These are phyloP conservation scores for Senecio squalidus DNA, from an alignment of 140 eudicot genomes.

Conservation along the genomic window DNA sequence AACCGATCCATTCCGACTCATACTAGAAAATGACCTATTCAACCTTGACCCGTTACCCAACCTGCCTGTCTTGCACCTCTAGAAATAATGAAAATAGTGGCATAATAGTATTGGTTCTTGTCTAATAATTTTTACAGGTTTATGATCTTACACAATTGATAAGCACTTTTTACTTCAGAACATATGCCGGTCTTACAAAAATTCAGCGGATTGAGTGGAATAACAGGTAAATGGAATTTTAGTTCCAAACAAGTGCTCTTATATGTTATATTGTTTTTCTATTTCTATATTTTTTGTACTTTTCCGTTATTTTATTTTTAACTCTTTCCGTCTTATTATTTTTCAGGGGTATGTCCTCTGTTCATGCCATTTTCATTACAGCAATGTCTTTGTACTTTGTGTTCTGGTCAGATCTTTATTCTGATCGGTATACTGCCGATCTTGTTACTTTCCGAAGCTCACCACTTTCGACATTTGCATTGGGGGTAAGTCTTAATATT, in stretches of 20 bases:
- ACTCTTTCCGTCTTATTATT: conserved; percentile 6
- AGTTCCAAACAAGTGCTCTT: conserved; percentile 3
- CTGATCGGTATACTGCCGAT: conserved; percentile 46
- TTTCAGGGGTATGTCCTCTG: conserved; percentile 83
- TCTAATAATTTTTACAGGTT: conserved; percentile 41
- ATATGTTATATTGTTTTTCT: neutral
- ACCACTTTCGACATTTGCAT: conserved; percentile 73
- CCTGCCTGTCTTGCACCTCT: conserved; percentile 13
- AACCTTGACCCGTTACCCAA: too few species aligned
- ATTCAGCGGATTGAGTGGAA: conserved; percentile 91
- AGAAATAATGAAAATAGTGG: neutral
- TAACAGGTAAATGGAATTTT: conserved; percentile 58
- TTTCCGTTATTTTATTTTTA: neutral
- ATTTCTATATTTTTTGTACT: conserved; percentile 6
- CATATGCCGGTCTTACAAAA: conserved; percentile 73
- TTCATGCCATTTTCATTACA: conserved; percentile 87
- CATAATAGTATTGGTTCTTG: neutral
- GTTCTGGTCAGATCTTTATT: conserved; percentile 91
- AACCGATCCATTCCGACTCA: too few species aligned
- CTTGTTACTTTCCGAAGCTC: conserved; percentile 71
- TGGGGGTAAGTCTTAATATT: conserved; percentile 63
- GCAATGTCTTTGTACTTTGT: conserved; percentile 82
- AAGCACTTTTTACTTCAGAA: conserved; percentile 76
- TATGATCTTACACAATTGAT: conserved; percentile 77
- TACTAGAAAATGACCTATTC: too few species aligned